These are phyloP conservation scores for Silybum marianum DNA, from an alignment of 129 eudicot genomes.

Conservation along the genomic window DNA sequence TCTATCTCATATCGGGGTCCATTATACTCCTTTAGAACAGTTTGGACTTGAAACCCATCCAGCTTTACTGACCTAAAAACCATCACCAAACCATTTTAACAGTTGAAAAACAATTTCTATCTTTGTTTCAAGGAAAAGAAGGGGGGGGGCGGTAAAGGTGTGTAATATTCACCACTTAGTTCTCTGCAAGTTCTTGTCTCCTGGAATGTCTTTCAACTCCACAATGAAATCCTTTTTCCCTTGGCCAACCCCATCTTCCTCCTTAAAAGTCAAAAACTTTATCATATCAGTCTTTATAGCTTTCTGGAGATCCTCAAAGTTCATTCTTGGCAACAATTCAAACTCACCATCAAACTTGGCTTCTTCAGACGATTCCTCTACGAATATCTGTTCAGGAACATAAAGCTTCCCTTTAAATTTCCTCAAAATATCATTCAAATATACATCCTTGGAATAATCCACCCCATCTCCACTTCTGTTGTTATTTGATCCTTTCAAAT, in stretches of 20 bases:
- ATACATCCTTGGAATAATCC: conserved; percentile 45
- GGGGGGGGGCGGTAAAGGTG: background rate
- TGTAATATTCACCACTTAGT: conserved; percentile 67
- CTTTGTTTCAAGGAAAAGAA: too few relatives aligned
- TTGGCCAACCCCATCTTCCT: conserved; percentile 33
- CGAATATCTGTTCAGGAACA: conserved; percentile 89
- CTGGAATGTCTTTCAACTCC: conserved; percentile 80
- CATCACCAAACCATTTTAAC: conserved; percentile 17
- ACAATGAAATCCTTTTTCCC: conserved; percentile 60
- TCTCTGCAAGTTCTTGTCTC: conserved; percentile 72
- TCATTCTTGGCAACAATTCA: conserved; percentile 60
- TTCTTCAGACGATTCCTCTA: conserved; percentile 64
- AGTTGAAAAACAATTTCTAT: conserved; percentile 6
- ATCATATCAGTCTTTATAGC: conserved; percentile 51
- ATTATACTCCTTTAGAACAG: conserved; percentile 53
- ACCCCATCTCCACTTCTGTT: conserved; percentile 33
- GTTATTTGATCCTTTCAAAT: conserved; percentile 36
- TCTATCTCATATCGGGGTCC: conserved; percentile 84
- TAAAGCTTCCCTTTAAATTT: conserved; percentile 85
- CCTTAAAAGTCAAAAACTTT: conserved; percentile 61
- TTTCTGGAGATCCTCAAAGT: conserved; percentile 56
- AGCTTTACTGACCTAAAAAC: conserved; percentile 64
- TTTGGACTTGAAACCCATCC: conserved; percentile 46
- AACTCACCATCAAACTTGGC: conserved; percentile 60
- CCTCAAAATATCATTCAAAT: conserved; percentile 83